These are phyloP conservation scores for Suhomyces choctaworum DNA, from an alignment of 1,139 yeast genomes.

Conservation along the genomic window DNA sequence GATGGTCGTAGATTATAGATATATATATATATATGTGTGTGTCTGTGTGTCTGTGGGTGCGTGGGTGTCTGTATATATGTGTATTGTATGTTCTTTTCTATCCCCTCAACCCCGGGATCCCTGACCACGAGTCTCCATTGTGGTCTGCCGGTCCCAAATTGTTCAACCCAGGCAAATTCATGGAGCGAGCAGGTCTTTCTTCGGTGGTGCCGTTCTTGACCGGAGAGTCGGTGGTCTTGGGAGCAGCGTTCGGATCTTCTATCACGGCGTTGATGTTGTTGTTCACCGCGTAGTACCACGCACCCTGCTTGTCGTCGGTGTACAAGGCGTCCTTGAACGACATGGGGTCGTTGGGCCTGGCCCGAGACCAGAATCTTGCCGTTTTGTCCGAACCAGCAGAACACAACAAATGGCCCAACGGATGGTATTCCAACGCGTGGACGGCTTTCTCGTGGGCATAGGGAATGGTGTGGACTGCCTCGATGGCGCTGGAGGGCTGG, in stretches of 20 bases:
- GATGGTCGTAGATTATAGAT: too few species aligned
- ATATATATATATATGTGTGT: too few species aligned
- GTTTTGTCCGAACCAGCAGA: constrained; percentile 94
- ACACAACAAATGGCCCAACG: constrained; percentile 86
- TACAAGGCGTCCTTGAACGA: constrained; percentile 82
- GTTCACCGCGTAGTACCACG: constrained; percentile 72
- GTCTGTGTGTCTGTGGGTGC: too few species aligned
- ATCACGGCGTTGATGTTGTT: constrained; percentile 62
- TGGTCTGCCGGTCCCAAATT: constrained; percentile 12
- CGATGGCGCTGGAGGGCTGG: constrained; percentile 21
- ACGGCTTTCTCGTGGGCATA: constrained; percentile 94
- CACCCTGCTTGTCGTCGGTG: constrained; percentile 68
- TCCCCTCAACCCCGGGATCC: constrained; percentile 24
- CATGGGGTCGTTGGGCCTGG: constrained; percentile 85
- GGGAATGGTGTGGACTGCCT: constrained; percentile 69
- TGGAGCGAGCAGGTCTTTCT: constrained; percentile 7
- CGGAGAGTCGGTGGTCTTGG: constrained; percentile 2
- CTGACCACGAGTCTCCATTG: constrained; percentile 12
- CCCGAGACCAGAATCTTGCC: constrained; percentile 93
- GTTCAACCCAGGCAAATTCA: constrained; percentile 29
- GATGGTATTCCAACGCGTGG: constrained; percentile 88
- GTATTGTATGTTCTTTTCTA: too few species aligned
- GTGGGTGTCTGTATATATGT: too few species aligned
- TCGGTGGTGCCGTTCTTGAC: constrained; percentile 3
- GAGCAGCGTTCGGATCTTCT: constrained; percentile 28